These are phyloP conservation scores for Pisolithus microcarpus DNA, from an alignment of 768 basidiomycete species.

Conservation along the genomic window DNA sequence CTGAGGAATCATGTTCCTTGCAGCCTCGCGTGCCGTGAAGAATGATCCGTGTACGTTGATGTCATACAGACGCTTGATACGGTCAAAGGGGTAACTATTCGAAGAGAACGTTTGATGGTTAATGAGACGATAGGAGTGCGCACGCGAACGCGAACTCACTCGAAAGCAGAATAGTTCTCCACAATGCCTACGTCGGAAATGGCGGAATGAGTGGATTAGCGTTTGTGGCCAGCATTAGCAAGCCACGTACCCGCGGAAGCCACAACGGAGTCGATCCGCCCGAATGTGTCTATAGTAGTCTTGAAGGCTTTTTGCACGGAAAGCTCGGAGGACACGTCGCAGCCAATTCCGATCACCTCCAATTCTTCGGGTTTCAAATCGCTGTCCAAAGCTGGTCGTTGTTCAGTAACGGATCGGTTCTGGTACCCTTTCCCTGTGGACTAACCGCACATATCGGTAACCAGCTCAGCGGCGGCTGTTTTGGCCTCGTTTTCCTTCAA, in stretches of 20 bases:
- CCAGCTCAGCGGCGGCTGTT: conserved; percentile 62
- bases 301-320: conserved; percentile 70
- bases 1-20: conserved; percentile 80
- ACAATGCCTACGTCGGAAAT: conserved; percentile 53
- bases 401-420: conserved; percentile 23
- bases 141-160: conserved; percentile 33
- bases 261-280: conserved; percentile 75
- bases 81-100: conserved; percentile 74
- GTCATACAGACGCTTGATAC: conserved; percentile 77
- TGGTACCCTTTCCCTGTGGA: conserved; percentile 13
- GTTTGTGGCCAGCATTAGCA: no score
- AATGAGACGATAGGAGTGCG: no score
- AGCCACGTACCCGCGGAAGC: conserved; percentile 70
- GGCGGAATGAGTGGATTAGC: not conserved
- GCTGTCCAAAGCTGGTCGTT: conserved; percentile 41
- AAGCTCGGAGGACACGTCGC: conserved; percentile 81
- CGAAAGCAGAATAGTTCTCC: conserved; percentile 83
- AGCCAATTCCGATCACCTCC: conserved; percentile 68
- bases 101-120: no score
- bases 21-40: conserved; percentile 95
- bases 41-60: conserved; percentile 93
- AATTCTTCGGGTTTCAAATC: conserved; percentile 50
- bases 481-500: conserved; percentile 64
- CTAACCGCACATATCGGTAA: conserved; percentile 44
- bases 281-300: conserved; percentile 54